Evolutionary conservation across 176 grass and related monocot species (phyloP), one percentile per base, ranked within the genome.

Genomic region (Aechmea fasciata): DNA sequence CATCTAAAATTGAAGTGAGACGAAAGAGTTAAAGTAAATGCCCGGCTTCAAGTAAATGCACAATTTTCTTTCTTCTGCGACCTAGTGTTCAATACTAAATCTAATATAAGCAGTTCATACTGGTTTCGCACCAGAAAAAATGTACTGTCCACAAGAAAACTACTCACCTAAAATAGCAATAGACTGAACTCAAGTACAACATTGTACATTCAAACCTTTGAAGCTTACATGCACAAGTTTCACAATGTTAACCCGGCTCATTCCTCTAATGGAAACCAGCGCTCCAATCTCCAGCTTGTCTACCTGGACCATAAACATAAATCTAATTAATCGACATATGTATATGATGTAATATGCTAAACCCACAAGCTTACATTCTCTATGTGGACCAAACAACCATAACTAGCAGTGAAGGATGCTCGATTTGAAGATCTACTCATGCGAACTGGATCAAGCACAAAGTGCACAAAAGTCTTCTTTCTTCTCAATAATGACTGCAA

Each of bases 321-420:
- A 82, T 69, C 48, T 22, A 82, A 49, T 47, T 63, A 73, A 49
- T 0, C 61, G 72, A 70, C 4, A 63, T 54, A 50, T 33, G 20
- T 48, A 63, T 69, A 10, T 15, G 48, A 69, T 8, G 67, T 64
- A 20, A 52, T 3, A 41, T 69, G 29, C 22, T 19, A 70, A 67
- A 13, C 33, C 54, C 29, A 87, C 52, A 71, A 66, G 13, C 83
- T 87, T 88, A 97, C 93, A 77, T 80, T 83, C 80, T 97, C 84
- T 85, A 97, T 92, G 49, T 79, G 81, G 65, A 90, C 90, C 77
- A 97, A 83, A 64, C 86, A 90, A 80, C 86, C 84, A 82, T 92
- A 85, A 84, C 79, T 90, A 75, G 83, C 84, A 82, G 86, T 81
- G 79, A 89, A 96, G 20, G 89, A 87, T 72, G 80, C 69, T 89